Evolutionary conservation across 2,329 filamentous ascomycete genomes (phyloP), one percentile per base, ranked within the genome.

Genomic region (Mycosphaerella sp.): DNA sequence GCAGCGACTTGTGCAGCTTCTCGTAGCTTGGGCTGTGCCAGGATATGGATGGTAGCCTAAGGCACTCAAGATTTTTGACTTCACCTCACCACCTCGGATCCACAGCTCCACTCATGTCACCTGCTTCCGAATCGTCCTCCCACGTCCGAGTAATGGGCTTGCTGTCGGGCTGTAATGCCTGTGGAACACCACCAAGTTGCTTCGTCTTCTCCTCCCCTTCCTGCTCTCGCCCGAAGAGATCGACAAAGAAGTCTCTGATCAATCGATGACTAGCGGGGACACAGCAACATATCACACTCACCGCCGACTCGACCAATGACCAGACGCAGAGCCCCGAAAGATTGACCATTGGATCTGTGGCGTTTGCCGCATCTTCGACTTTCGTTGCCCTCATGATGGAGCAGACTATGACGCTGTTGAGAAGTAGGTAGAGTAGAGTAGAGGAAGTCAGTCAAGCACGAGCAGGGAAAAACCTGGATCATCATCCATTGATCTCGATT

Each of bases 351-450:
- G 48, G 48, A 31, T 51, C 48, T 0, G 31, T 51, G 9, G 40
- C 31, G 10, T 51, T 17, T 21, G 48, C 48, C 6, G 48, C 48
- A 51, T 43, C 41, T 39, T 51, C 48, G 21, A 51, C 48, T 32
- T 38, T 29, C 2, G 48, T 51, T 39, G 48, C 48, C 8, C 48
- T 40, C 48, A 51, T 51, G 48, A 51, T 51, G 21, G 48, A 51
- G 42, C 48, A 51, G 12, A 51, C 39, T 41, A 51, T 45, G 48
- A 51, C 48, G 9, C 48, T 51, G 21, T 17, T n/a, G 2, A 5
- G 11, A 36, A 36, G 32, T 32, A 10, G 9, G 6, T 6, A 6
- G 42, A 21, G 41, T 21, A 2, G 21, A 21, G 21, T 21, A 26
- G 29, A 29, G 17, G 23, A 3, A 32, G 4, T n/a, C 26, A 9